A percentile compares a stretch with the other conserved stretches of the same genome.
phyloP scores from a whole-genome alignment of 2,329 filamentous ascomycete genomes.

The Aspergillus pseudoglaucus region DNA sequence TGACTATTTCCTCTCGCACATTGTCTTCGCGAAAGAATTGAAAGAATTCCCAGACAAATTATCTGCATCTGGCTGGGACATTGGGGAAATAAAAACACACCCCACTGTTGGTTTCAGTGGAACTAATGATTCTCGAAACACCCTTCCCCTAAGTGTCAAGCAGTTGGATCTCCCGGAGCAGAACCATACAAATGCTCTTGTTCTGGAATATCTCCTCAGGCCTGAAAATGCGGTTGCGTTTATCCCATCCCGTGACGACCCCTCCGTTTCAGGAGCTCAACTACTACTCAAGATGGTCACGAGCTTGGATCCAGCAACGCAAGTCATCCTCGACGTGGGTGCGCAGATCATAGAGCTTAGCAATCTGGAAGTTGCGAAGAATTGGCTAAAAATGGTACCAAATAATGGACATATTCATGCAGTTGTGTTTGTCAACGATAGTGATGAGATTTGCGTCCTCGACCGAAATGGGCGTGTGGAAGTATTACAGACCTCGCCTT shows the following conservation, averaged over 20 bases:
- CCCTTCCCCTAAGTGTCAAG: constrained; percentile 51
- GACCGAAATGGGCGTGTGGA: constrained; percentile 21
- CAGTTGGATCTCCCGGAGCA: constrained; percentile 52
- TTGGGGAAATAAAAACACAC: constrained; percentile 40
- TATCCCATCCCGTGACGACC: constrained; percentile 10
- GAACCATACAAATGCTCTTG: constrained; percentile 60
- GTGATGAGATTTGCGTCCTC: constrained; percentile 25
- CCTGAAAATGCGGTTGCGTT: constrained; percentile 40
- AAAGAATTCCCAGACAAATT: constrained; percentile 57
- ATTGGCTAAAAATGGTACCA: constrained; percentile 44
- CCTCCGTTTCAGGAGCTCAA: constrained; percentile 11
- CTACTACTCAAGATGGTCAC: constrained; percentile 45
- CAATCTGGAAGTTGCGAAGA: constrained; percentile 49
- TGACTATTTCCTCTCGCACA: constrained; percentile 53
- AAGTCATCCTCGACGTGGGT: constrained; percentile 64
- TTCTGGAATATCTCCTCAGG: constrained; percentile 54
- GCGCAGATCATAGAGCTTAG: constrained; percentile 61
- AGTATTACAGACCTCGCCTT: constrained; percentile 52
- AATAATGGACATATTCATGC: constrained; percentile 31
- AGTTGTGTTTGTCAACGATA: constrained; percentile 50
- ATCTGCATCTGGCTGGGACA: constrained; percentile 49
- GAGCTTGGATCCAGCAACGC: constrained; percentile 32
- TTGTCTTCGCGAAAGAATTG: constrained; percentile 54
- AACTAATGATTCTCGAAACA: constrained; percentile 56
- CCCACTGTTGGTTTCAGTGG: constrained; percentile 63